Evolutionary conservation across 129 eudicot genomes (phyloP).

Genomic region (Tagetes erecta): DNA sequence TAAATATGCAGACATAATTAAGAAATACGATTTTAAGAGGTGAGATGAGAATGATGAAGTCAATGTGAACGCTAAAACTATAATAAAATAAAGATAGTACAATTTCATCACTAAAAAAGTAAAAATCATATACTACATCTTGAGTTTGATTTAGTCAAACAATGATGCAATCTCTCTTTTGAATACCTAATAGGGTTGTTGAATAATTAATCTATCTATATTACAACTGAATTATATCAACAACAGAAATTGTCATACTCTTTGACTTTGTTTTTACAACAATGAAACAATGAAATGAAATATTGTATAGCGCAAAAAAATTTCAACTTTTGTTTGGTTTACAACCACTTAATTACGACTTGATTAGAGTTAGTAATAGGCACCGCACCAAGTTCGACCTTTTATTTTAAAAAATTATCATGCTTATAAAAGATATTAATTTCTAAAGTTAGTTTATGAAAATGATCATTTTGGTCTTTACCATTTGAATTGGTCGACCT

Average conservation of each 20-base stretch:
- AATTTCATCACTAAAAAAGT: neutral
- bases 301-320: neutral
- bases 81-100: neutral
- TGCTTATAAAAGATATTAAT: too few species aligned
- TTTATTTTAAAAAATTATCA: too few species aligned
- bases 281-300: neutral
- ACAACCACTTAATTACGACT: slow-evolving; percentile 19
- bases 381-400: neutral
- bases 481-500: too few species aligned
- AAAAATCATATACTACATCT: neutral
- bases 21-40: too few species aligned
- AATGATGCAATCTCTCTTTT: slow-evolving; percentile 15
- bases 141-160: slow-evolving; percentile 18
- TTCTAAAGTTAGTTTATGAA: too few species aligned
- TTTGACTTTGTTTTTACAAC: slow-evolving; percentile 24
- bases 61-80: neutral
- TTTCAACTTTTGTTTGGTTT: slow-evolving; percentile 22
- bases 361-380: neutral
- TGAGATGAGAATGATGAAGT: too few species aligned
- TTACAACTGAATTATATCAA: neutral
- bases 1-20: too few species aligned
- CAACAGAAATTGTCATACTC: slow-evolving; percentile 20
- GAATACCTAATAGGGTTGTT: slow-evolving; percentile 16
- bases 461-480: too few species aligned
- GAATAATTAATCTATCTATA: neutral